Conservation (phyloP, 306 rosid genomes). For the Quercus wislizeni region DNA sequence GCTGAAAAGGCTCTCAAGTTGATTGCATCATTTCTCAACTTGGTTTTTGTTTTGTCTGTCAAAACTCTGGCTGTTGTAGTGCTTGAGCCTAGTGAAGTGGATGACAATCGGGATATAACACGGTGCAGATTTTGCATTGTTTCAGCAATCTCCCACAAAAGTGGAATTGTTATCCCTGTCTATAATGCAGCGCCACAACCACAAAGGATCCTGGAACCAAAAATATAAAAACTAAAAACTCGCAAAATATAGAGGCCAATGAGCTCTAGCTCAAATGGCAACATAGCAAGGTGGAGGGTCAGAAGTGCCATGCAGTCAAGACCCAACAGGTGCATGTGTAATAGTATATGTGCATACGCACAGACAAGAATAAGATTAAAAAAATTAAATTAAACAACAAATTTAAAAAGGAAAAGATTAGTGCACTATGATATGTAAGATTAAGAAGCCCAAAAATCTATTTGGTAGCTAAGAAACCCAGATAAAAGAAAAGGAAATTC, state of each 20-base stretch:
- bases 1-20: conserved; percentile 31
- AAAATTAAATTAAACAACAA: too few relatives aligned
- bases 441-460: too few relatives aligned
- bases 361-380: too few relatives aligned
- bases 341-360: too few relatives aligned
- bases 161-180: not conserved
- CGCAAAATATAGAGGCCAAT: not conserved
- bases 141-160: not conserved
- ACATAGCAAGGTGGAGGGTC: too few relatives aligned
- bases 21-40: conserved; percentile 2
- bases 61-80: conserved; percentile 24
- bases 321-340: too few relatives aligned
- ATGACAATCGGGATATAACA: conserved; percentile 27
- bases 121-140: conserved; percentile 45
- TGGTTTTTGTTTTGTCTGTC: conserved; percentile 18
- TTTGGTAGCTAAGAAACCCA: too few relatives aligned
- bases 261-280: too few relatives aligned
- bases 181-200: not conserved
- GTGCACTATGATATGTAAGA: too few relatives aligned
- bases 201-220: not conserved
- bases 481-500: too few relatives aligned
- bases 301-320: too few relatives aligned
- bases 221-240: not conserved
- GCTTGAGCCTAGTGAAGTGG: conserved; percentile 22
- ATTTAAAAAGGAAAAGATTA: too few relatives aligned